Evolutionary conservation across 2,329 filamentous ascomycete genomes (phyloP).

Genomic region (Aspergillus pseudotamarii): DNA sequence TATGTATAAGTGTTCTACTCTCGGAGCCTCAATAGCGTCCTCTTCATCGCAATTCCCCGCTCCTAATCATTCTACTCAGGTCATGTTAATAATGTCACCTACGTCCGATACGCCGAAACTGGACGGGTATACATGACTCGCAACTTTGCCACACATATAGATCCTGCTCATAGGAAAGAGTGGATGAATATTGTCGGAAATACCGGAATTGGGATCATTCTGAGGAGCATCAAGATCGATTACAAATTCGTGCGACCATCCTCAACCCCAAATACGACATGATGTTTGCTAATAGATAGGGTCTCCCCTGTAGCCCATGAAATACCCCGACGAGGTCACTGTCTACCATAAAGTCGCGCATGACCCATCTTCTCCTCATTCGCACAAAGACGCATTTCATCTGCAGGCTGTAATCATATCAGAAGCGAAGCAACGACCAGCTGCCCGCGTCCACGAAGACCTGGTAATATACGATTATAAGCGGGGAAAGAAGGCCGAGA

Average conservation of each 20-base stretch:
- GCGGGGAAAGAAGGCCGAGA: constrained; percentile 55
- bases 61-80: constrained; percentile 45
- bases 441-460: constrained; percentile 76
- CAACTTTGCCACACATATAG: constrained; percentile 66
- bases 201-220: constrained; percentile 69
- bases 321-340: constrained; percentile 77
- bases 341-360: constrained; percentile 76
- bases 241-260: constrained; percentile 76
- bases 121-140: constrained; percentile 76
- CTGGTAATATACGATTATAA: constrained; percentile 78
- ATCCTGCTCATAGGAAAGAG: constrained; percentile 61
- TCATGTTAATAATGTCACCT: constrained; percentile 86
- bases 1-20: constrained; percentile 18
- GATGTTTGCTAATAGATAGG: constrained; percentile 9
- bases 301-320: constrained; percentile 67
- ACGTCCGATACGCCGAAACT: constrained; percentile 81
- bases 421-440: constrained; percentile 70
- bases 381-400: constrained; percentile 36
- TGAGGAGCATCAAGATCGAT: constrained; percentile 77
- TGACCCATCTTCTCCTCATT: constrained; percentile 47
- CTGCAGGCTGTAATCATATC: constrained; percentile 71
- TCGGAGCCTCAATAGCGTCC: background rate
- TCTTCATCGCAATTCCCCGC: constrained; percentile 5
- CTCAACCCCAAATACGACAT: background rate
- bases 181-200: constrained; percentile 74